These are phyloP conservation scores for Penicillium chermesinum DNA, from an alignment of 495 filamentous ascomycete genomes.

Conservation along the genomic window DNA sequence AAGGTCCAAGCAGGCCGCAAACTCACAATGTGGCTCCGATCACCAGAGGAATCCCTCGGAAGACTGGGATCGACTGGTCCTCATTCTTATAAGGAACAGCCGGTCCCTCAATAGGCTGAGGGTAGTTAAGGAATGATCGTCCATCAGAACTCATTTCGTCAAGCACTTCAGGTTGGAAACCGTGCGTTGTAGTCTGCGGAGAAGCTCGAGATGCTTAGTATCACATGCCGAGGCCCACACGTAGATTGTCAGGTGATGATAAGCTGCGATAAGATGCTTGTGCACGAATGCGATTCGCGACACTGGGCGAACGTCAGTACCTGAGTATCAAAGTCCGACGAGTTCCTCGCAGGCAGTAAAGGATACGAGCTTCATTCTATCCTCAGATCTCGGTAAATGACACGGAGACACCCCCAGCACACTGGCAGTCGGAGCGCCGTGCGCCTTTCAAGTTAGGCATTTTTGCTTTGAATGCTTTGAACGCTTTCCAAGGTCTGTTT, in stretches of 20 bases:
- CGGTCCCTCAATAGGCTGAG: slow-evolving; percentile 39
- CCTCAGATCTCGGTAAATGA: too few relatives aligned
- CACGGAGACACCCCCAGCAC: too few relatives aligned
- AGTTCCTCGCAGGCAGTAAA: too few relatives aligned
- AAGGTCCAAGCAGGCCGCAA: neutral
- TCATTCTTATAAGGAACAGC: slow-evolving; percentile 44
- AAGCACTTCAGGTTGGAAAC: neutral
- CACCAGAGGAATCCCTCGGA: slow-evolving; percentile 46
- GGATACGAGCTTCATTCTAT: too few relatives aligned
- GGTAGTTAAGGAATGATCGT: slow-evolving; percentile 38
- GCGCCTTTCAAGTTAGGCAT: too few relatives aligned
- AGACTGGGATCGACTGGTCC: slow-evolving; percentile 47
- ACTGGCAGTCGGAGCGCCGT: too few relatives aligned
- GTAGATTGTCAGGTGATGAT: slow-evolving; percentile 5
- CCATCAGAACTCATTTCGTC: neutral
- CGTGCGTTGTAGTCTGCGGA: neutral
- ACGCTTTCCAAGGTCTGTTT: too few relatives aligned
- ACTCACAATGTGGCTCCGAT: slow-evolving; percentile 49
- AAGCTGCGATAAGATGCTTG: neutral
- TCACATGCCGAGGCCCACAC: slow-evolving; percentile 18
- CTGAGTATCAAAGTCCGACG: too few relatives aligned
- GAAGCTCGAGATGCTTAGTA: slow-evolving; percentile 2
- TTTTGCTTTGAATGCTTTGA: too few relatives aligned
- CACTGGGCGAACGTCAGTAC: too few relatives aligned
- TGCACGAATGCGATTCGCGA: too few relatives aligned